These are phyloP conservation scores for Fusarium sp. DNA, from an alignment of 2,329 filamentous ascomycete genomes.

Conservation along the genomic window DNA sequence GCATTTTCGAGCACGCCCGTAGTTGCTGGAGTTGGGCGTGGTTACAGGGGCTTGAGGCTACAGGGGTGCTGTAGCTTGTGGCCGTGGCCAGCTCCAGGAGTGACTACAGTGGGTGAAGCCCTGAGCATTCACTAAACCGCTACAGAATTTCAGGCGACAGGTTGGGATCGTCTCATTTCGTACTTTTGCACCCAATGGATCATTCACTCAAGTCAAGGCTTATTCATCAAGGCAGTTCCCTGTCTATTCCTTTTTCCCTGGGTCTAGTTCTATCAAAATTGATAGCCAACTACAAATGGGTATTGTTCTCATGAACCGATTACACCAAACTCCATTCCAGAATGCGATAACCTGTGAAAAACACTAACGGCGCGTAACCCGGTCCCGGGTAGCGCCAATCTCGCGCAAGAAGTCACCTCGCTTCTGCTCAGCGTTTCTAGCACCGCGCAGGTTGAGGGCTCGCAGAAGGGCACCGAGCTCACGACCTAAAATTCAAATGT, in stretches of 20 bases:
- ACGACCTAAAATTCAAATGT: not conserved
- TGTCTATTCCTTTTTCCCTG: not conserved
- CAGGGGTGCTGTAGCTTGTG: not conserved
- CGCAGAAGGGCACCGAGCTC: not conserved
- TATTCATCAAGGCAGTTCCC: not conserved
- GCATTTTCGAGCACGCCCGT: too few species aligned
- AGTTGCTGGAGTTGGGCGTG: not conserved
- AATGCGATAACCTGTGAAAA: not conserved
- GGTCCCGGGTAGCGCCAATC: not conserved
- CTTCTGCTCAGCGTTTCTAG: not conserved
- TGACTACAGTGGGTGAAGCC: rapidly evolving
- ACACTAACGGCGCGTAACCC: not conserved
- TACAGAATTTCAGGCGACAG: not conserved
- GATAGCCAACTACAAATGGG: not conserved
- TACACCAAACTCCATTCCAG: not conserved
- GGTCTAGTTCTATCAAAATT: not conserved
- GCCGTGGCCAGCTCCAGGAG: not conserved
- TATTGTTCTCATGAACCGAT: not conserved
- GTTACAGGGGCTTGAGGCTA: not conserved
- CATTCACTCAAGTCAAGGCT: not conserved
- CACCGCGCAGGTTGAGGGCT: not conserved
- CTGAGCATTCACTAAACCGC: not conserved
- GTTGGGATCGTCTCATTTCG: not conserved
- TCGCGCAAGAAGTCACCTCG: not conserved
- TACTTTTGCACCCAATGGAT: not conserved